These are phyloP conservation scores for Gracilaria domingensis DNA, from an alignment of 23 red algal genomes.

Conservation along the genomic window DNA sequence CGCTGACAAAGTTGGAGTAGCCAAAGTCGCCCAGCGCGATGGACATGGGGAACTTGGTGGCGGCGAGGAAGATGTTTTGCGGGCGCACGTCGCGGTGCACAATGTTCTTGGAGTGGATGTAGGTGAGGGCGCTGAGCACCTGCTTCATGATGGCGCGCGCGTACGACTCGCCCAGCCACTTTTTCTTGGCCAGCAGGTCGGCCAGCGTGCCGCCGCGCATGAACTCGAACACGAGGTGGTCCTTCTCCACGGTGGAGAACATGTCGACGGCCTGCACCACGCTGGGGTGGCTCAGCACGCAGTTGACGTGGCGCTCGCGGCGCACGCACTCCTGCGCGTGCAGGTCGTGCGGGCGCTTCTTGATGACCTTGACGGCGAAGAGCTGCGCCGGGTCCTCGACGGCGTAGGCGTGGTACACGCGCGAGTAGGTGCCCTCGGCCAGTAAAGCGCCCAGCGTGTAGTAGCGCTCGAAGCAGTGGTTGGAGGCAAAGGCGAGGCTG, in stretches of 20 bases:
- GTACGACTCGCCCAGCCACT: constrained; percentile 46
- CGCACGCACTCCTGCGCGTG: constrained; percentile 53
- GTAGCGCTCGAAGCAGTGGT: constrained; percentile 48
- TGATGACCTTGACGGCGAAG: constrained; percentile 67
- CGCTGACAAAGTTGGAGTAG: constrained; percentile 56
- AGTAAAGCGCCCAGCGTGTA: constrained; percentile 31
- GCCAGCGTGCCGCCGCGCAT: constrained; percentile 85
- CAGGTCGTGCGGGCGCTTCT: constrained; percentile 46
- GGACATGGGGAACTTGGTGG: constrained; percentile 72
- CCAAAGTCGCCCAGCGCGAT: constrained; percentile 86
- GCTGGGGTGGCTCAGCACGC: constrained; percentile 53
- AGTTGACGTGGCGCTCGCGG: constrained; percentile 69
- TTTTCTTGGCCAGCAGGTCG: constrained; percentile 58
- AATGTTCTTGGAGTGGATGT: constrained; percentile 80
- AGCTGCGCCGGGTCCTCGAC: constrained; percentile 26
- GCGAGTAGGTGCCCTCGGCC: constrained; percentile 61
- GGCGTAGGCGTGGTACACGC: constrained; percentile 50
- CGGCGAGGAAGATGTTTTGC: constrained; percentile 67
- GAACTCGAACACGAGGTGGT: constrained; percentile 79
- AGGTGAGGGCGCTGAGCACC: constrained; percentile 64
- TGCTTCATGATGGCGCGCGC: constrained; percentile 71
- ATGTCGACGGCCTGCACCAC: constrained; percentile 81
- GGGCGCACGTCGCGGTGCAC: constrained; percentile 89
- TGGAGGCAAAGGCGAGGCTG: constrained; percentile 31
- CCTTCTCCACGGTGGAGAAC: constrained; percentile 75